phyloP scores from a whole-genome alignment of 2,329 filamentous ascomycete genomes.

The Xylariaceae sp. region DNA sequence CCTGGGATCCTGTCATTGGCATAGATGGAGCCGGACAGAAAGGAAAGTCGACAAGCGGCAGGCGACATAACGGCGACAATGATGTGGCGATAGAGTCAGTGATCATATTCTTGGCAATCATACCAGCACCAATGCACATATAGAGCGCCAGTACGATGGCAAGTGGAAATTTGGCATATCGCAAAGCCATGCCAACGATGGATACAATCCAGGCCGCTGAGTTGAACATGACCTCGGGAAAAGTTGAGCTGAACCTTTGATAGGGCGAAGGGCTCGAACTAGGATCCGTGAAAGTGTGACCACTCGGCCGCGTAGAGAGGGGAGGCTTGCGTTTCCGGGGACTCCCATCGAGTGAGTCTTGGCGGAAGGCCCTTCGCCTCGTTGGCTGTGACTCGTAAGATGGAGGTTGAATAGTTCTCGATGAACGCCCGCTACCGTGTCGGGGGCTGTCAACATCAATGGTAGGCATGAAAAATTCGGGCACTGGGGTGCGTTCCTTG shows the following conservation, averaged over 20 bases:
- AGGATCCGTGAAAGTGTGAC: conserved; percentile 1
- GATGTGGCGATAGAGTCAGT: conserved; percentile 57
- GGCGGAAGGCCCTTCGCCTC: conserved; percentile 25
- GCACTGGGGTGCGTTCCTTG: conserved; percentile 40
- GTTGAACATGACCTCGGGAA: conserved; percentile 36
- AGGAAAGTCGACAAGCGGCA: conserved; percentile 61
- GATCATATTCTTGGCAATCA: conserved; percentile 58
- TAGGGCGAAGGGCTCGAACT: conserved; percentile 16
- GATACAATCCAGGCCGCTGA: conserved; percentile 47
- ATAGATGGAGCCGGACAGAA: conserved; percentile 48
- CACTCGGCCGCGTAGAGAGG: conserved; percentile 7
- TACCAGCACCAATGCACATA: conserved; percentile 53
- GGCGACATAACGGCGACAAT: conserved; percentile 63
- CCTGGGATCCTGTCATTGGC: conserved; percentile 18
- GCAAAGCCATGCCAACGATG: conserved; percentile 55
- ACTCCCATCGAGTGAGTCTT: conserved; percentile 14
- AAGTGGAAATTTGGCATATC: conserved; percentile 60
- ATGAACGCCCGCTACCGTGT: conserved; percentile 30
- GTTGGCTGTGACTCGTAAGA: conserved; percentile 22
- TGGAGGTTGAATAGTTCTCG: conserved; percentile 29
- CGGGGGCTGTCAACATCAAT: conserved; percentile 37
- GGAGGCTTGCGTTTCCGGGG: conserved; percentile 10
- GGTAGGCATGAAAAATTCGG: conserved; percentile 50
- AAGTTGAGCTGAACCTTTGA: conserved; percentile 29
- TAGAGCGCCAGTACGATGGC: conserved; percentile 59